Base-by-base conservation (phyloP, 176 grass and related monocot species). In the Neostapfia colusana region DNA sequence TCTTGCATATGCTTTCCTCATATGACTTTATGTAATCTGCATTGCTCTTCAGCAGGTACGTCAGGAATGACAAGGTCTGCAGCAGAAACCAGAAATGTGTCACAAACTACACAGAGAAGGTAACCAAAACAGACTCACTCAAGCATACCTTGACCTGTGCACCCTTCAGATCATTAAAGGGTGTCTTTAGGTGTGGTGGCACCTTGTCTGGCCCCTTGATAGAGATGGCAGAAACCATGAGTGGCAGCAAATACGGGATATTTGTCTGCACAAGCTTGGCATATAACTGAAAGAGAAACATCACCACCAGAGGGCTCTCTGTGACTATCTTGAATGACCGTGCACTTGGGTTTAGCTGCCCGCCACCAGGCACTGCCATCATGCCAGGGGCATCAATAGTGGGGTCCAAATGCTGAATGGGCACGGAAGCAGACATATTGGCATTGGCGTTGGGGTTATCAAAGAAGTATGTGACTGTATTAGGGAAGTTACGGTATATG, bases 1-100 rank as follows among this genome's bases (percentile, higher is more conserved):
- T 99, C 85, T 92, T 95, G 95, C 95, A 99, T 84, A 99, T 99
- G 83, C 92, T 92, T 86, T 99, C 92, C 85, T 99, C 95, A 42
- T 89, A 90, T 82, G 95, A 64, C 64, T 90, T 91, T 79, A 99
- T 95, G 71, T 88, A 90, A 77, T 99, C 95, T 16, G 91, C 91
- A 54, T 99, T 91, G 83, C 89, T 99, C 85, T 95, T 99, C 81
- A 99, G 89, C 24, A 99, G 72, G 80, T 99, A 99, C 0, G 95
- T 92, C 74, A 99, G 68, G 62, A 99, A 99, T 14, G 95, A 99
- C 64, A 99, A 63, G 4, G 95, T 99, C 95, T 99, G 86, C 63
- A 89, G 58, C 54, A 83, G 24, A 82, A 82, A 81, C 37, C 20
- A 63, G 65, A 41, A 85, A 79, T 59, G 5, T 8, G 68, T 73